Evolutionary conservation across 768 basidiomycete species (phyloP), one percentile per base, ranked within the genome.

Genomic region (Gyrodon lividus): DNA sequence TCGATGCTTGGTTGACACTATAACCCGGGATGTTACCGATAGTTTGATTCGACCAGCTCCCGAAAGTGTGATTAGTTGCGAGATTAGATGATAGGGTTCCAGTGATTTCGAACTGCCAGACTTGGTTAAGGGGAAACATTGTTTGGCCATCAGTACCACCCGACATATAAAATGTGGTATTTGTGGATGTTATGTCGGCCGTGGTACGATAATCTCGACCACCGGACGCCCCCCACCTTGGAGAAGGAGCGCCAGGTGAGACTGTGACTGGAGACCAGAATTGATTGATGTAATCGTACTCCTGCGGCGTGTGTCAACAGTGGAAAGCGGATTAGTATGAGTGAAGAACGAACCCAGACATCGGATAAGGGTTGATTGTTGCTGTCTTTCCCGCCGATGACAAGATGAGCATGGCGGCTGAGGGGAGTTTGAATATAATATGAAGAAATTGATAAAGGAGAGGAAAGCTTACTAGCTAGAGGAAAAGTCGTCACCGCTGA

Each of bases 51-150:
- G 78, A 73, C 90, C 89, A 92, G 40, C 76, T 83, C 9, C 77
- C 89, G 16, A 59, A 59, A 0, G 80, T 71, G 44, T 64, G 53
- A 45, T 78, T 67, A 20, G 38, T 41, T 2, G 78, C 78, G 28
- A 83, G 64, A 63, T 92, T 92, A 16, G 87, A 79, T 2, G 89
- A 83, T 14, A 92, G 71, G 0, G 82, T 79, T 23, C 90, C 90
- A 10, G 85, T 79, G 13, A 92, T 69, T 51, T 80, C 71, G 38
- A 92, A 70, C 57, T 77, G 76, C 87, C 88, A 92, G 17, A 89
- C 74, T 46, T 91, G 81, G 19, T 85, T 81, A 30, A 89, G 68
- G 31, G 80, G 70, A 52, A 68, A 74, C 28, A 70, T 57, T 2
- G 63, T 68, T 14, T 57, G 69, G 9, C 76, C 79, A 54, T 86